phyloP scores from a whole-genome alignment of 345 rosid genomes.

The Pistacia atlantica region DNA sequence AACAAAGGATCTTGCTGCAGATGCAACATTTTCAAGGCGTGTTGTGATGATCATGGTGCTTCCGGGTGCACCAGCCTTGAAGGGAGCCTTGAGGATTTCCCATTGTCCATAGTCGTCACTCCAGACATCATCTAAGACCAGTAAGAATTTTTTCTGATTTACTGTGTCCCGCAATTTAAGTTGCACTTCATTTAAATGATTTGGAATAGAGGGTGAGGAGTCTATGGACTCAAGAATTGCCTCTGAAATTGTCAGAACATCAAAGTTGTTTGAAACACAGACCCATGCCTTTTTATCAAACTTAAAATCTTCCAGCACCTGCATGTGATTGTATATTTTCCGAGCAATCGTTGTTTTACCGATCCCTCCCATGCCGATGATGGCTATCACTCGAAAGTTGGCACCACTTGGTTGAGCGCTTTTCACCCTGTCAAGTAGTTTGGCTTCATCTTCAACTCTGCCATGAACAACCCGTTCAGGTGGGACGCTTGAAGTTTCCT shows the following conservation, averaged over 20 bases:
- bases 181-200: background rate
- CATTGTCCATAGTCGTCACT: too few relatives aligned
- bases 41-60: background rate
- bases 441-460: background rate
- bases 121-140: background rate
- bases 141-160: background rate
- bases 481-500: background rate
- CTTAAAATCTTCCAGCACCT: background rate
- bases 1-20: too few relatives aligned
- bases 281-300: slow-evolving; percentile 6
- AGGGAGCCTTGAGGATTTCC: too few relatives aligned
- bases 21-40: background rate
- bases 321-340: background rate
- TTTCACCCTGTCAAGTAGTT: background rate
- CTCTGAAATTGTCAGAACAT: background rate
- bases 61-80: too few relatives aligned
- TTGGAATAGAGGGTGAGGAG: background rate
- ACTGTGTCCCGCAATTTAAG: background rate
- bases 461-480: background rate
- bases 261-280: background rate
- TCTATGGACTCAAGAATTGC: background rate
- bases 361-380: background rate
- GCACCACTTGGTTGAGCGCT: background rate
- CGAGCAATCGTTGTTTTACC: slow-evolving; percentile 11
- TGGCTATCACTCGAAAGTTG: background rate